These are phyloP conservation scores for Syzygium aqueum DNA, from an alignment of 345 rosid genomes.

Conservation along the genomic window DNA sequence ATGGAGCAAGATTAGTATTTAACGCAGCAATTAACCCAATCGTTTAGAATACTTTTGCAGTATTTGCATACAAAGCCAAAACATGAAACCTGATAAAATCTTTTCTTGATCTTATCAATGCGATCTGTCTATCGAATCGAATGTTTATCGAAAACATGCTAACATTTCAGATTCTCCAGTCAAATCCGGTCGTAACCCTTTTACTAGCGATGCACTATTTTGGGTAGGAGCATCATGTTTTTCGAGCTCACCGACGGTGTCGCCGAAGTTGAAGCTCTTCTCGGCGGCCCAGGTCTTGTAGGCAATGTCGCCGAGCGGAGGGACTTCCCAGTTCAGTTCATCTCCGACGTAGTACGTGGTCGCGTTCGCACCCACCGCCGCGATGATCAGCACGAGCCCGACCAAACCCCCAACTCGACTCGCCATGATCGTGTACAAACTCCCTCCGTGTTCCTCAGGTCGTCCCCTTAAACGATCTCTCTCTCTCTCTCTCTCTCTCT, in stretches of 20 bases:
- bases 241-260: neutral
- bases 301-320: conserved; percentile 7
- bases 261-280: neutral
- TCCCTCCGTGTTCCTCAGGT: neutral
- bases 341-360: conserved; percentile 7
- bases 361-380: neutral
- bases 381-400: neutral
- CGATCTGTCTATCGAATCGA: neutral
- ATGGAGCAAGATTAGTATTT: neutral
- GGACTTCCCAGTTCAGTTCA: conserved; percentile 3
- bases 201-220: neutral
- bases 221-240: neutral
- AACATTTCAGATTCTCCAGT: neutral
- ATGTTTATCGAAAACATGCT: neutral
- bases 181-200: neutral
- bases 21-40: neutral
- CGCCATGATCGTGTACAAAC: neutral
- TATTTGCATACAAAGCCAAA: neutral
- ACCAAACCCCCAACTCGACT: neutral
- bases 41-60: neutral
- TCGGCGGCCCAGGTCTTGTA: conserved; percentile 4
- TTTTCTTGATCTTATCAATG: neutral
- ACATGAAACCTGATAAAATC: neutral
- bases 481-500: neutral
- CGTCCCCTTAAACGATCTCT: neutral